phyloP scores from a whole-genome alignment of 73 alveolate species.

The Symbiodinium natans region DNA sequence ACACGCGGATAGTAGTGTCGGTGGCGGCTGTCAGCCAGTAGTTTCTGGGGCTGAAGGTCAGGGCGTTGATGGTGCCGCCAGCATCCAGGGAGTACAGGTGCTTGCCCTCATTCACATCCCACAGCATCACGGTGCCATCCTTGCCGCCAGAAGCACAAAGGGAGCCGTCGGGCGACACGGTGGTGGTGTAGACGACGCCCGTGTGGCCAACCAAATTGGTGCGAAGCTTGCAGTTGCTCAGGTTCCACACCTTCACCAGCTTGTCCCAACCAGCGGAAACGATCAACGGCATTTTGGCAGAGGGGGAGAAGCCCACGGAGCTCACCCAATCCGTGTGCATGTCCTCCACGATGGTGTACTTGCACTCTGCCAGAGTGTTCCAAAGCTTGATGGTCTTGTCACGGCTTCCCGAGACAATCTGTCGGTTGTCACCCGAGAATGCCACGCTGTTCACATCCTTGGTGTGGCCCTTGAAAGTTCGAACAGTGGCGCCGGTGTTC shows the following conservation, averaged over 20 bases:
- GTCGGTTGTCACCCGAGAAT: slow-evolving; percentile 99
- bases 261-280: slow-evolving; percentile 98
- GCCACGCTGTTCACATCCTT: slow-evolving; percentile 98
- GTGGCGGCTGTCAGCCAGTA: slow-evolving; percentile 98
- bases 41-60: slow-evolving; percentile 97
- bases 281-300: slow-evolving; percentile 96
- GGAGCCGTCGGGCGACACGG: slow-evolving; percentile 96
- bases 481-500: slow-evolving; percentile 96
- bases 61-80: slow-evolving; percentile 96
- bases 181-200: slow-evolving; percentile 96
- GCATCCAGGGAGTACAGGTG: slow-evolving; percentile 97
- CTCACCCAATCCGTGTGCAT: slow-evolving; percentile 98
- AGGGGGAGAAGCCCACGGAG: slow-evolving; percentile 97
- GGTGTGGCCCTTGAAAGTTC: slow-evolving; percentile 98
- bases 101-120: slow-evolving; percentile 98
- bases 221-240: slow-evolving; percentile 96
- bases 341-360: slow-evolving; percentile 96
- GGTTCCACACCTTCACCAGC: slow-evolving; percentile 97
- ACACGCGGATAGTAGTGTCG: slow-evolving; percentile 96
- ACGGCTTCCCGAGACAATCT: slow-evolving; percentile 98
- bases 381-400: slow-evolving; percentile 99
- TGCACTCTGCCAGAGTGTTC: slow-evolving; percentile 99
- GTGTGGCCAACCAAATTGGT: slow-evolving; percentile 97
- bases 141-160: slow-evolving; percentile 99
- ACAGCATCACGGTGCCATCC: slow-evolving; percentile 98